Evolutionary conservation across 2,329 filamentous ascomycete species (phyloP).

Genomic region (Aspergillus vadensis): DNA sequence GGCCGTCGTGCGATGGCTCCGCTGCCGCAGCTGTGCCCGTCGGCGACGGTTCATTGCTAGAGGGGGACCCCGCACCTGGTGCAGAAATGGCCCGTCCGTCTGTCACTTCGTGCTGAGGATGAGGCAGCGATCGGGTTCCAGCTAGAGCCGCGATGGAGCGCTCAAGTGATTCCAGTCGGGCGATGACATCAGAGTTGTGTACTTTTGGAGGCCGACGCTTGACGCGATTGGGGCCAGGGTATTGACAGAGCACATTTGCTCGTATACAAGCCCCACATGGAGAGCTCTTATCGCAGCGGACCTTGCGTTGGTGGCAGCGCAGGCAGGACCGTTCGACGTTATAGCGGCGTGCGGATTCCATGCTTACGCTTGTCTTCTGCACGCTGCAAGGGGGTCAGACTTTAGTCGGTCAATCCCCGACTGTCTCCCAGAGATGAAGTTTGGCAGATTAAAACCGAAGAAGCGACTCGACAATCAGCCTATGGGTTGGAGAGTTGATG

Average conservation of each 20-base stretch:
- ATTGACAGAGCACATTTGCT: slow-evolving; percentile 24
- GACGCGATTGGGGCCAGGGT: slow-evolving; percentile 24
- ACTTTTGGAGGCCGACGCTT: slow-evolving; percentile 26
- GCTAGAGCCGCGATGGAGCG: slow-evolving; percentile 21
- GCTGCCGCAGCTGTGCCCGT: neutral
- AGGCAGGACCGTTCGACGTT: slow-evolving; percentile 33
- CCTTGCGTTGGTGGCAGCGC: slow-evolving; percentile 34
- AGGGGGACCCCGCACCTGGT: neutral
- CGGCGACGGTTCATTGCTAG: neutral
- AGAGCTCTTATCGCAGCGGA: slow-evolving; percentile 28
- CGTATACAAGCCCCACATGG: slow-evolving; percentile 29
- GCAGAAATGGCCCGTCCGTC: neutral
- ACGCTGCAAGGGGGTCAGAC: neutral
- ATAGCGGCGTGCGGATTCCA: slow-evolving; percentile 22
- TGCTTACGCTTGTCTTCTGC: neutral
- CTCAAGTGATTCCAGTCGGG: slow-evolving; percentile 28
- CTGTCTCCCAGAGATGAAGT: no score
- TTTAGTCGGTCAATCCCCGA: neutral
- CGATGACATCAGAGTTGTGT: slow-evolving; percentile 22
- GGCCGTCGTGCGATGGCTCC: slow-evolving; percentile 15
- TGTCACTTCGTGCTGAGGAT: neutral
- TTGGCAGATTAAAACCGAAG: no score
- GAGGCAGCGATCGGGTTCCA: neutral
- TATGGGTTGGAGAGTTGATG: neutral
- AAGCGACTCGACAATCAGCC: neutral